Evolutionary conservation across 169 alveolate genomes (phyloP), one percentile per base, ranked within the genome.

Genomic region (Ichthyophthirius multifiliis): DNA sequence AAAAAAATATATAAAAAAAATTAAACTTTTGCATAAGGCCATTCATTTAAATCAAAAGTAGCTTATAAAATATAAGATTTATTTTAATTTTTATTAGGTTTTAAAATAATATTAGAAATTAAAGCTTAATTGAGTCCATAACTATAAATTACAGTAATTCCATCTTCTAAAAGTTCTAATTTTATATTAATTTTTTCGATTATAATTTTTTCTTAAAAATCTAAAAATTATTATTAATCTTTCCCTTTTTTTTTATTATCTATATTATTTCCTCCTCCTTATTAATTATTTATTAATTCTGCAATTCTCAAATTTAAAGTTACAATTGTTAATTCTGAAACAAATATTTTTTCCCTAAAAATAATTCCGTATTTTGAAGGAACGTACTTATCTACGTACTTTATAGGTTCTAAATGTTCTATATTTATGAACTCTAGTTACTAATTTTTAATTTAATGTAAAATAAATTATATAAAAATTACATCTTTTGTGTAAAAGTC

Each of bases 341-440:
- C 92, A 63, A 83, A 90, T 13, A 95, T 74, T 67, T 90, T 93
- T 71, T 93, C 97, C 82, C 94, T 92, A 88, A 95, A 91, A 32
- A 95, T 87, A 12, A 92, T 90, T 34, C 95, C 95, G 65, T 95
- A 90, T 82, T 95, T 95, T 41, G 89, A 87, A 15, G 96, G 96
- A 37, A 55, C 55, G 62, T 90, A 95, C 47, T 84, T 88, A 43
- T 95, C 96, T 5, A 85, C 46, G 75, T 82, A 92, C 13, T 84
- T 83, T 0, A 86, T 34, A 23, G 96, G 96, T 47, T 92, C 96
- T 5, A 83, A 65, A 41, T 76, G 78, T 13, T 83, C 89, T n/a
- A 88, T 75, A 15, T 74, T 73, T 23, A 77, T 82, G 23, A 89
- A 47, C 10, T n/a, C n/a, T n/a, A n/a, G n/a, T n/a, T n/a, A n/a